Conservation (phyloP, 306 rosid species). For the Oemleria cerasiformis region DNA sequence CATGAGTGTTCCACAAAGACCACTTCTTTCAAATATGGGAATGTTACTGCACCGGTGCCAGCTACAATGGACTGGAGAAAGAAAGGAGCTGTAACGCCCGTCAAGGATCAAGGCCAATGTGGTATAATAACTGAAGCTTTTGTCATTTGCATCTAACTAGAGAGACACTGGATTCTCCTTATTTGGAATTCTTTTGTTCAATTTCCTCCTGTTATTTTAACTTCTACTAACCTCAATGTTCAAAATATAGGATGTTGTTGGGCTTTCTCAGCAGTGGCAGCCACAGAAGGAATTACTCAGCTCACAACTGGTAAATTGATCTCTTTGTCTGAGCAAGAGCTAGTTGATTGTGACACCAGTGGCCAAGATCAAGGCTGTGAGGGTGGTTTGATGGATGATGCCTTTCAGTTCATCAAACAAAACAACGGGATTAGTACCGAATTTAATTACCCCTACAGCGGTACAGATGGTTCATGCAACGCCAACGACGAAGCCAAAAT, state of each 20-base stretch:
- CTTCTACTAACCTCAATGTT: too few species aligned
- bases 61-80: background rate
- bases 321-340: constrained; percentile 42
- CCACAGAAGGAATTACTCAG: constrained; percentile 32
- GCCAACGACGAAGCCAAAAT: too few species aligned
- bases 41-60: constrained; percentile 1
- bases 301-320: constrained; percentile 22
- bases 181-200: too few species aligned
- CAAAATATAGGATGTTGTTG: constrained; percentile 26
- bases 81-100: constrained; percentile 13
- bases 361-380: constrained; percentile 32
- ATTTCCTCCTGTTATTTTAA: too few species aligned
- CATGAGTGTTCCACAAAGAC: too few species aligned
- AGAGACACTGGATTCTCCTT: too few species aligned
- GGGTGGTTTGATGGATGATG: constrained; percentile 34
- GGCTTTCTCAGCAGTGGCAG: constrained; percentile 46
- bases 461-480: constrained; percentile 18
- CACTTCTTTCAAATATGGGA: background rate
- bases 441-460: constrained; percentile 31
- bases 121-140: background rate
- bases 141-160: too few species aligned
- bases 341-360: constrained; percentile 39
- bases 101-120: constrained; percentile 14
- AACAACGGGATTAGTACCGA: constrained; percentile 33
- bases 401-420: constrained; percentile 29